Conservation (phyloP, 257 asterid genomes). For the Knoxia roxburghii region DNA sequence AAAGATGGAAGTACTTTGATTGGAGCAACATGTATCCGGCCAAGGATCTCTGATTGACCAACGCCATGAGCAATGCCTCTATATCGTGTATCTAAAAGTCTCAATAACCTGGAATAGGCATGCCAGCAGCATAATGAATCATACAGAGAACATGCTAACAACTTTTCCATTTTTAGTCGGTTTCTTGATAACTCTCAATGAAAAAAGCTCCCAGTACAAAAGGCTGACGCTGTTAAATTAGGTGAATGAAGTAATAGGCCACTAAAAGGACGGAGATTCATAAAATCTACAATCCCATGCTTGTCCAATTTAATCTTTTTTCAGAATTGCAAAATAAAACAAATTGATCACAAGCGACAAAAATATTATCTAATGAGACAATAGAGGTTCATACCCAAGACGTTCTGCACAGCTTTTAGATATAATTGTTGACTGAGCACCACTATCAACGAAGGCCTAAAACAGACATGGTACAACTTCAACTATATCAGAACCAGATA, state of each 20-base stretch:
- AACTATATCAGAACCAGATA: slow-evolving; percentile 1
- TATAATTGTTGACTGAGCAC: slow-evolving; percentile 98
- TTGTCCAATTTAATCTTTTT: neutral
- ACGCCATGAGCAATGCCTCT: slow-evolving; percentile 96
- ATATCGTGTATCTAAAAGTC: slow-evolving; percentile 83
- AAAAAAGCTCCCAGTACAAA: neutral
- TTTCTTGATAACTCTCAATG: neutral
- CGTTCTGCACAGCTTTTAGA: slow-evolving; percentile 99
- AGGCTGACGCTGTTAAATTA: neutral
- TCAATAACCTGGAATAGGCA: slow-evolving; percentile 54
- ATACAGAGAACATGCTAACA: slow-evolving; percentile 19
- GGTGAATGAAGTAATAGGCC: neutral
- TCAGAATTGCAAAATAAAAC: slow-evolving; percentile 9
- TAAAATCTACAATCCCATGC: neutral
- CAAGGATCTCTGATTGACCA: slow-evolving; percentile 93
- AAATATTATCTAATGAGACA: neutral
- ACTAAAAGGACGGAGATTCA: neutral
- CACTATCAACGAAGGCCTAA: slow-evolving; percentile 99
- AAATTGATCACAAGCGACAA: slow-evolving; percentile 6
- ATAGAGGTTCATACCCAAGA: slow-evolving; percentile 53
- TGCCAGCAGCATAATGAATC: slow-evolving; percentile 24
- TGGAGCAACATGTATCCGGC: slow-evolving; percentile 97
- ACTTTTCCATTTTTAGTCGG: neutral
- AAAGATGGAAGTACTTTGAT: slow-evolving; percentile 52
- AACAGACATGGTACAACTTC: slow-evolving; percentile 16